These are phyloP conservation scores for Hypomontagnella submonticulosa DNA, from an alignment of 495 filamentous ascomycete genomes.

Conservation along the genomic window DNA sequence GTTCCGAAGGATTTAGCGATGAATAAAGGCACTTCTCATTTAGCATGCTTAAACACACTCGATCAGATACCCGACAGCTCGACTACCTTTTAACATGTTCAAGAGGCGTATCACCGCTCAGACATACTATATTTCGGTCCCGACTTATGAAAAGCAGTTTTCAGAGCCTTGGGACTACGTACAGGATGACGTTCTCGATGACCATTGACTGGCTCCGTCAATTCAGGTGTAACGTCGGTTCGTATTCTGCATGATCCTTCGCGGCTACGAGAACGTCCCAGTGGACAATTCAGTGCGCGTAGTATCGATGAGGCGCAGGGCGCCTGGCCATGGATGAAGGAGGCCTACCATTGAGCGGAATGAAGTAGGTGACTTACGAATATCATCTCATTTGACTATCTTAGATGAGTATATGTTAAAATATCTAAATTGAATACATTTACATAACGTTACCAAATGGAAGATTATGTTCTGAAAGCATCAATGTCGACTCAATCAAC, in stretches of 20 bases:
- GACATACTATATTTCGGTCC: neutral
- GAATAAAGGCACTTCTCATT: too few species aligned
- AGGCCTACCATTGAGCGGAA: neutral
- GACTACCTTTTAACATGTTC: too few species aligned
- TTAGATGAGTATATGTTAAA: neutral
- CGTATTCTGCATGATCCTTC: slow-evolving; percentile 5
- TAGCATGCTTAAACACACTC: too few species aligned
- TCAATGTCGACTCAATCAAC: slow-evolving; percentile 12
- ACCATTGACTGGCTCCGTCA: slow-evolving; percentile 6
- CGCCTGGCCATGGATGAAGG: neutral
- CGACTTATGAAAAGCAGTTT: neutral
- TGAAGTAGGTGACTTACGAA: neutral
- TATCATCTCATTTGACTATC: neutral
- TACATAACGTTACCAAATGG: slow-evolving; percentile 1
- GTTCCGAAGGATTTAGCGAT: too few species aligned
- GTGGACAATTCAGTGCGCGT: slow-evolving; percentile 6
- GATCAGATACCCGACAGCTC: too few species aligned
- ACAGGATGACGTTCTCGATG: neutral
- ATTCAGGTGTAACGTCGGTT: slow-evolving; percentile 13
- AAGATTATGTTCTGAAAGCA: neutral
- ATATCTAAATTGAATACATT: neutral
- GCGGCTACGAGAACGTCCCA: slow-evolving; percentile 13
- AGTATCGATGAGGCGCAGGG: slow-evolving; percentile 13
- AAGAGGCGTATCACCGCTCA: too few species aligned
- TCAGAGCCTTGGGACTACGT: too few species aligned